Evolutionary conservation across 805 yeast species (phyloP).

Genomic region (Monosporozyma unispora): DNA sequence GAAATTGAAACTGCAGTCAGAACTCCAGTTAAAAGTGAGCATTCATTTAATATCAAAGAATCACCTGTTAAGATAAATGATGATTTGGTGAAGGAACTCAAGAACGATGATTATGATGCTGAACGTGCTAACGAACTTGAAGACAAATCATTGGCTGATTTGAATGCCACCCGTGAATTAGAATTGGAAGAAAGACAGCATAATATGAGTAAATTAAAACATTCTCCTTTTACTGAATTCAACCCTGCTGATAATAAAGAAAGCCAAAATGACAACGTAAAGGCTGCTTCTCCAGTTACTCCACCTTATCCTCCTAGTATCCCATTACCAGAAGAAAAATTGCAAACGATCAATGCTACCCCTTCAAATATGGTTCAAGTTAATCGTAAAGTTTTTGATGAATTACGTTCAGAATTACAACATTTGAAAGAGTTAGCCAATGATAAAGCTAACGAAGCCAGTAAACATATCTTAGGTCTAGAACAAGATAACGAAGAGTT

Average conservation of each 20-base stretch:
- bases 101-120: neutral
- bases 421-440: slow-evolving; percentile 37
- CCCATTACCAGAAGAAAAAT: neutral
- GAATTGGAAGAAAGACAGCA: neutral
- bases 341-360: neutral
- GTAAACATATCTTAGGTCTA: slow-evolving; percentile 41
- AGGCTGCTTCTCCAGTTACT: neutral
- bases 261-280: neutral
- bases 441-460: slow-evolving; percentile 48
- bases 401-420: slow-evolving; percentile 30
- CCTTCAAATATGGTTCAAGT: slow-evolving; percentile 2
- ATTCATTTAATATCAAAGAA: neutral
- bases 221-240: neutral
- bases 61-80: neutral
- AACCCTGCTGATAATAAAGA: neutral
- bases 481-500: slow-evolving; percentile 32
- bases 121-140: neutral
- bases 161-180: neutral
- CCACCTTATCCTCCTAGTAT: slow-evolving; percentile 9
- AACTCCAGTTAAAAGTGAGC: neutral
- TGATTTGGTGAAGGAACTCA: neutral
- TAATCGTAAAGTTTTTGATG: slow-evolving; percentile 23
- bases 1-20: neutral
- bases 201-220: neutral
- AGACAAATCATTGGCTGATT: neutral